Evolutionary conservation across 441 rosid species (phyloP).

Genomic region (Populus trichocarpa): DNA sequence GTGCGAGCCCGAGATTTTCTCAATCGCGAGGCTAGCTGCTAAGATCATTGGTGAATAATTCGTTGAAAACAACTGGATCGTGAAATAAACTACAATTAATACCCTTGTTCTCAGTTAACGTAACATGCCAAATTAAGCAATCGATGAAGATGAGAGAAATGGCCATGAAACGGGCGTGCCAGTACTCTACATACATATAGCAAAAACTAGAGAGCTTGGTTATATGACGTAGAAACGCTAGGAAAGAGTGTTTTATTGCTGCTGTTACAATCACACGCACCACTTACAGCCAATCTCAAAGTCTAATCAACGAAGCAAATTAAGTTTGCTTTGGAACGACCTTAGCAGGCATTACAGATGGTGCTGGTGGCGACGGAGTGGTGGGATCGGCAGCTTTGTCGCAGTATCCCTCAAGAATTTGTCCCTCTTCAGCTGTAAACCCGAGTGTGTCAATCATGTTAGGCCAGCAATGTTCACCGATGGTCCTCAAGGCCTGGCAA

Average conservation of each 20-base stretch:
- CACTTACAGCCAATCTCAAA: neutral
- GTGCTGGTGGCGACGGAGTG: neutral
- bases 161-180: too few relatives aligned
- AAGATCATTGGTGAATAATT: too few relatives aligned
- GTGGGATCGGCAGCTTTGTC: slow-evolving; percentile 14
- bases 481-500: slow-evolving; percentile 46
- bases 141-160: too few relatives aligned
- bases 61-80: too few relatives aligned
- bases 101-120: too few relatives aligned
- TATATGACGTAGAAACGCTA: neutral
- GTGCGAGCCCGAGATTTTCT: too few relatives aligned
- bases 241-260: neutral
- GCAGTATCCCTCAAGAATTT: slow-evolving; percentile 61
- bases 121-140: too few relatives aligned
- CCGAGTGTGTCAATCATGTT: slow-evolving; percentile 46
- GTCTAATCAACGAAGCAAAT: neutral
- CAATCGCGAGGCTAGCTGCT: too few relatives aligned
- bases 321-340: neutral
- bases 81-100: too few relatives aligned
- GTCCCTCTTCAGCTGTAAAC: slow-evolving; percentile 50
- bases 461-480: slow-evolving; percentile 58
- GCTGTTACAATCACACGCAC: neutral
- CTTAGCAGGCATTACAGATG: neutral
- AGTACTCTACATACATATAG: too few relatives aligned
- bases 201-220: too few relatives aligned